Evolutionary conservation across 768 basidiomycete genomes (phyloP).

Genomic region (Lyophyllum shimeji): DNA sequence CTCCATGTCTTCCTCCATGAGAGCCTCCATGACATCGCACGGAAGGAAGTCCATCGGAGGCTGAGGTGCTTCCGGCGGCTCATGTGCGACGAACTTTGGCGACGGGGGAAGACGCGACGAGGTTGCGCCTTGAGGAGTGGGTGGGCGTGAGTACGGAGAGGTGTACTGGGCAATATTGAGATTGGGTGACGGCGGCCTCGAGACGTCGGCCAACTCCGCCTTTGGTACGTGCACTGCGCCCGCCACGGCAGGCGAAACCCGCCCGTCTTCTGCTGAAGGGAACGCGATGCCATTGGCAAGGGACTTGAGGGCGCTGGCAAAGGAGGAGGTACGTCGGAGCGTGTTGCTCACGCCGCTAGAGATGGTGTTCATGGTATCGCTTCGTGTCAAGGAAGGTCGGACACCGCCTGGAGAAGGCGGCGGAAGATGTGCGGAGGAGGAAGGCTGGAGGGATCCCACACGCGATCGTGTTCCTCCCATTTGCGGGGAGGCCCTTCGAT

Average conservation of each 20-base stretch:
- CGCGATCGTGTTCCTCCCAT: constrained; percentile 42
- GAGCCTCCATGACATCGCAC: constrained; percentile 80
- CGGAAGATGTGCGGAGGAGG: constrained; percentile 40
- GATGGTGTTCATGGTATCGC: constrained; percentile 63
- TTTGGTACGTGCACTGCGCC: constrained; percentile 19
- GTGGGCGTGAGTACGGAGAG: constrained; percentile 68
- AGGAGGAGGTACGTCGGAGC: constrained; percentile 75
- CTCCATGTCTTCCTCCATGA: constrained; percentile 96
- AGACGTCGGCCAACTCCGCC: constrained; percentile 39
- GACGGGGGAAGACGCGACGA: constrained; percentile 23
- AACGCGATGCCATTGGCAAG: constrained; percentile 73
- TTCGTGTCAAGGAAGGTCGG: constrained; percentile 53
- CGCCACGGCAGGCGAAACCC: constrained; percentile 31
- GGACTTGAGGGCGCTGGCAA: constrained; percentile 72
- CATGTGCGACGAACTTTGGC: constrained; percentile 25
- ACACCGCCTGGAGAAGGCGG: constrained; percentile 42
- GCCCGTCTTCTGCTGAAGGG: constrained; percentile 59
- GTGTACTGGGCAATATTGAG: constrained; percentile 75
- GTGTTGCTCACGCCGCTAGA: constrained; percentile 67
- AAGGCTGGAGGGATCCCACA: constrained; percentile 50
- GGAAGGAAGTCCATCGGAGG: constrained; percentile 58
- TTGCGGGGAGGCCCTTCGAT: constrained; percentile 34
- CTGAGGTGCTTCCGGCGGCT: constrained; percentile 29
- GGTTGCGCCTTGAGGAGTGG: constrained; percentile 34
- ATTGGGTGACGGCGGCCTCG: constrained; percentile 76